These are phyloP conservation scores for Pulicaria dysenterica DNA, from an alignment of 129 eudicot species.

Conservation along the genomic window DNA sequence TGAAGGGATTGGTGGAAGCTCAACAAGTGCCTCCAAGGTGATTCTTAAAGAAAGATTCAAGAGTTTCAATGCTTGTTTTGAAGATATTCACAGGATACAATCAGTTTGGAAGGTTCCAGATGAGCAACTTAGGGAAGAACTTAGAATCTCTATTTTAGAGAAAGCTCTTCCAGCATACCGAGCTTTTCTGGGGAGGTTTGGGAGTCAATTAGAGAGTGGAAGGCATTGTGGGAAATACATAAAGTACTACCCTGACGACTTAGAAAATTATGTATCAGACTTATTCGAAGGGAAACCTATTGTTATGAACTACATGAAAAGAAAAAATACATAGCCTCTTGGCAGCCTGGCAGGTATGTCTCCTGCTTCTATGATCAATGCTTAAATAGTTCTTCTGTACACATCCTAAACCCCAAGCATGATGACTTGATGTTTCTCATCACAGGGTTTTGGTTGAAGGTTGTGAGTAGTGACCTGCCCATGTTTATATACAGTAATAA, in stretches of 20 bases:
- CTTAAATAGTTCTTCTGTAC: background rate
- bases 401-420: constrained; percentile 32
- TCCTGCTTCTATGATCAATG: constrained; percentile 33
- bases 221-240: constrained; percentile 85
- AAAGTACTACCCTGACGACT: constrained; percentile 74
- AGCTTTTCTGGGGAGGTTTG: constrained; percentile 79
- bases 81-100: constrained; percentile 78
- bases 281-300: constrained; percentile 81
- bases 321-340: constrained; percentile 55
- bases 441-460: constrained; percentile 38
- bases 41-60: constrained; percentile 83
- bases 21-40: constrained; percentile 69
- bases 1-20: constrained; percentile 77
- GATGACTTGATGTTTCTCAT: constrained; percentile 34
- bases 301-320: constrained; percentile 61
- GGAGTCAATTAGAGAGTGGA: constrained; percentile 76
- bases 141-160: constrained; percentile 84
- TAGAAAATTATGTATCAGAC: constrained; percentile 70
- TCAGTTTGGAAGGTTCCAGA: constrained; percentile 89
- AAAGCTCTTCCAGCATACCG: constrained; percentile 86
- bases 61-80: constrained; percentile 77
- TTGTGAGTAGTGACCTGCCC: constrained; percentile 24
- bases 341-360: constrained; percentile 44
- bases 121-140: constrained; percentile 82
- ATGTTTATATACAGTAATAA: constrained; percentile 42